phyloP scores from a whole-genome alignment of 2,329 filamentous ascomycete species.

The Sporothrix brunneoviolacea region DNA sequence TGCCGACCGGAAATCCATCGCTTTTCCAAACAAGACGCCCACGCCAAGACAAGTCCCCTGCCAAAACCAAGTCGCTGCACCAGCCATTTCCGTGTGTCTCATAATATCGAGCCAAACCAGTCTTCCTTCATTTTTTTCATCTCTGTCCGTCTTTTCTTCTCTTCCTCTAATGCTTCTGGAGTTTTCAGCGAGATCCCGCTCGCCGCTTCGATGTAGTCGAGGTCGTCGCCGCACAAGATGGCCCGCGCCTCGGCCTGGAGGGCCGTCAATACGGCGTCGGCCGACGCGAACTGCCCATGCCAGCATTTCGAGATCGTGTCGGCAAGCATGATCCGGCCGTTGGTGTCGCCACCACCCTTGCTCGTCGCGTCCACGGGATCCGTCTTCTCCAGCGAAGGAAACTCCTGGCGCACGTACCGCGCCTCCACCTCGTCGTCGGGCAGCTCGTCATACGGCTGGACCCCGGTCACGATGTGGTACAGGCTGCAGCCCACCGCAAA shows the following conservation, averaged over 20 bases:
- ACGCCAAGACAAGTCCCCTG: no score
- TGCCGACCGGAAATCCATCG: no score
- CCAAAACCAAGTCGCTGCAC: no score
- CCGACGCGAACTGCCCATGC: background rate
- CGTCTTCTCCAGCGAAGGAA: background rate
- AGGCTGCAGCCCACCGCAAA: constrained; percentile 7
- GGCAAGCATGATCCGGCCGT: background rate
- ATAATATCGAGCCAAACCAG: no score
- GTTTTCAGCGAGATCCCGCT: background rate
- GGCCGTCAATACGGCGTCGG: background rate
- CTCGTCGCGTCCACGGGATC: background rate
- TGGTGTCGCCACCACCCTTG: background rate
- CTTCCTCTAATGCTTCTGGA: no score
- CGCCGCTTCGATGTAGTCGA: background rate
- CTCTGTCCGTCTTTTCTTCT: no score
- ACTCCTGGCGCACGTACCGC: background rate
- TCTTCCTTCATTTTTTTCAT: no score
- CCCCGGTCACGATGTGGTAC: constrained; percentile 4
- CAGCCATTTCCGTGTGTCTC: no score
- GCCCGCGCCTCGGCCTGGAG: background rate
- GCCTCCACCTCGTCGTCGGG: background rate
- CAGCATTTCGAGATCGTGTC: background rate
- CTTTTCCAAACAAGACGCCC: no score
- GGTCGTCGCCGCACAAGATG: background rate
- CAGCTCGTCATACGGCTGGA: background rate